A percentile compares a stretch with the other conserved stretches of the same genome.
Conservation (phyloP, 2,329 filamentous ascomycete species). For the Aquanectria penicillioides region DNA sequence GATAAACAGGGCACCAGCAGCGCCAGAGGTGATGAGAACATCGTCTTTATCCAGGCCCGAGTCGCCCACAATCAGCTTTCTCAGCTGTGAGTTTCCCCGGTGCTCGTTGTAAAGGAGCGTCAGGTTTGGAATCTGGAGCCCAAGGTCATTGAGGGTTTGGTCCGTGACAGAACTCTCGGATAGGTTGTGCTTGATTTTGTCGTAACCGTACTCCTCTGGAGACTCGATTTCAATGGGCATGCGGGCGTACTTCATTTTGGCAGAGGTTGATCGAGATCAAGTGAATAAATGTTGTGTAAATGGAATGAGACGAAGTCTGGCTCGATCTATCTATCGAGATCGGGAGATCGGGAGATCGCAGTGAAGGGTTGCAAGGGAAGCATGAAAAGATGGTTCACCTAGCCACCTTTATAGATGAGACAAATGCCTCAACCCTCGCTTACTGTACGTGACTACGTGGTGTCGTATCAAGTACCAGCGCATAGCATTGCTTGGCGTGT, state of each 20-base stretch:
- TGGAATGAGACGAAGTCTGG: no score
- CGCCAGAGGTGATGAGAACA: constrained; percentile 36
- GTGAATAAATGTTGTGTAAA: no score
- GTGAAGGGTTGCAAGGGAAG: no score
- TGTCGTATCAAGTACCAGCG: no score
- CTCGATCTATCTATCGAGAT: no score
- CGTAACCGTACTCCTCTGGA: constrained; percentile 36
- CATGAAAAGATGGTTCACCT: no score
- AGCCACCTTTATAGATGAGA: no score
- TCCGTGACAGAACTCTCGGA: constrained; percentile 38
- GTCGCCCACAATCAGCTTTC: constrained; percentile 25
- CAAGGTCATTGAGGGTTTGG: constrained; percentile 30
- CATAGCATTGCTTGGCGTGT: no score
- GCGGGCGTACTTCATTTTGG: constrained; percentile 36
- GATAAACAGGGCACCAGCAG: constrained; percentile 35
- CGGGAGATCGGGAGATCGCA: no score
- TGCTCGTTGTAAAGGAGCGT: constrained; percentile 37
- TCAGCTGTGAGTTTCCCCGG: constrained; percentile 26
- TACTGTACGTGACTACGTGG: no score
- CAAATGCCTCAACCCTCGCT: no score
- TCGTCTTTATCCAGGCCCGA: constrained; percentile 23
- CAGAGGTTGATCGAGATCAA: background rate
- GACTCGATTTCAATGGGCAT: constrained; percentile 40
- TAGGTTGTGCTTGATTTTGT: constrained; percentile 36
- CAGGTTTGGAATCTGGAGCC: constrained; percentile 27